Conservation (phyloP, 108 stramenopile genomes). For the Fistulifera solaris region DNA sequence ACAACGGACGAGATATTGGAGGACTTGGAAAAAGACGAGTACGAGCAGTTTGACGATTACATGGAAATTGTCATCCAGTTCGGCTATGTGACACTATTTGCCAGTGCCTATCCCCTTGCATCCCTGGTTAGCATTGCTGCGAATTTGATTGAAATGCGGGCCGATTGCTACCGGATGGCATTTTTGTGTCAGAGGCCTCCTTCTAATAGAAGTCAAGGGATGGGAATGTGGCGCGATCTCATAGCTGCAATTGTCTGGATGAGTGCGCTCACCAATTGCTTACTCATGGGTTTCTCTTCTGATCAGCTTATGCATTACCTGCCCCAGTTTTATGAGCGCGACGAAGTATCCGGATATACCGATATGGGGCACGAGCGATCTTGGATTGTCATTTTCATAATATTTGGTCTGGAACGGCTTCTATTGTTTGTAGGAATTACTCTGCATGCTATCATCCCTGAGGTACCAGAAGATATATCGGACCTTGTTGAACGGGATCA, state of each 20-base stretch:
- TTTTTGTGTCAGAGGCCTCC: slow-evolving; percentile 38
- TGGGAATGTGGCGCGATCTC: slow-evolving; percentile 67
- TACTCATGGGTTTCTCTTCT: slow-evolving; percentile 65
- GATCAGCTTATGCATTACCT: slow-evolving; percentile 68
- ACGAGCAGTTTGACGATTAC: slow-evolving; percentile 68
- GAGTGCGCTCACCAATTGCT: slow-evolving; percentile 67
- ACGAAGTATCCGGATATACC: slow-evolving; percentile 15
- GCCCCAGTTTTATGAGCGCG: slow-evolving; percentile 40
- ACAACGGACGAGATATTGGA: slow-evolving; percentile 4
- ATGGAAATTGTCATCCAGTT: slow-evolving; percentile 81
- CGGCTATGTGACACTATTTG: slow-evolving; percentile 80
- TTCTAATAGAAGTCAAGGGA: slow-evolving; percentile 14
- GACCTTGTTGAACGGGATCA: slow-evolving; percentile 30
- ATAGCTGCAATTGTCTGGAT: slow-evolving; percentile 47
- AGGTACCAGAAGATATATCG: slow-evolving; percentile 34
- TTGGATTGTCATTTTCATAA: slow-evolving; percentile 56
- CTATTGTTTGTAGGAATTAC: slow-evolving; percentile 36
- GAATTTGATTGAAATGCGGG: slow-evolving; percentile 51
- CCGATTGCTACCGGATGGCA: slow-evolving; percentile 60
- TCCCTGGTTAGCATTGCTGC: slow-evolving; percentile 51
- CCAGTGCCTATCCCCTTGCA: slow-evolving; percentile 72
- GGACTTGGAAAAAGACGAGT: slow-evolving; percentile 4
- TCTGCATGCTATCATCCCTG: slow-evolving; percentile 25
- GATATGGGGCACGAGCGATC: slow-evolving; percentile 44
- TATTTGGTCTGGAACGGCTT: slow-evolving; percentile 65